A percentile compares a stretch with the other conserved stretches of the same genome.
These are phyloP conservation scores for Colletotrichum orchidophilum DNA, from an alignment of 2,329 filamentous ascomycete genomes.

Conservation along the genomic window DNA sequence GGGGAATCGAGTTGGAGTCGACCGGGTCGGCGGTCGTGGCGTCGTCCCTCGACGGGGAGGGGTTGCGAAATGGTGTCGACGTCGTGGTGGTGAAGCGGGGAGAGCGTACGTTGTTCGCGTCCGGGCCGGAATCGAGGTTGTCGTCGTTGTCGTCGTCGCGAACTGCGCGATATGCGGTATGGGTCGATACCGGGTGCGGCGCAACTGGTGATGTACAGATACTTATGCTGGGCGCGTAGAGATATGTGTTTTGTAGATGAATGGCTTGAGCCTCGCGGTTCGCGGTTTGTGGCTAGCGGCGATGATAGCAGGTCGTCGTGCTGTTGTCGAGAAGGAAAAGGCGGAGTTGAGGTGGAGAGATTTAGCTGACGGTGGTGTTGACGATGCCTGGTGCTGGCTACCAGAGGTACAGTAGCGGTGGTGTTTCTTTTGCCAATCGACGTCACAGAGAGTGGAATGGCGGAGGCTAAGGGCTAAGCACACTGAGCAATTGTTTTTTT, in stretches of 20 bases:
- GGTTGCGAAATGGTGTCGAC: constrained; percentile 4
- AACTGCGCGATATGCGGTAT: not conserved
- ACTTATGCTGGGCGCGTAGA: not conserved
- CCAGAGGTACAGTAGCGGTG: not conserved
- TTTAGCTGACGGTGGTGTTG: not conserved
- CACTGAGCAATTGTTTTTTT: constrained; percentile 11
- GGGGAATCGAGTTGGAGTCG: constrained; percentile 2
- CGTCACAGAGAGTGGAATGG: constrained; percentile 22
- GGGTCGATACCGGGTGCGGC: not conserved
- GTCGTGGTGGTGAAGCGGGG: constrained; percentile 1
- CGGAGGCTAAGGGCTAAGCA: constrained; percentile 6
- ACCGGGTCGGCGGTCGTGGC: not conserved
- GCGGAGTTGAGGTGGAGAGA: not conserved
- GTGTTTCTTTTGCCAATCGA: constrained; percentile 24
- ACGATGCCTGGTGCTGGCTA: not conserved
- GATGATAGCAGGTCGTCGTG: not conserved
- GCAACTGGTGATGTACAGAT: constrained; percentile 1
- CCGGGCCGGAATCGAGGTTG: not conserved
- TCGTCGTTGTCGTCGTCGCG: not conserved
- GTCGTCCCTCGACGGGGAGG: constrained; percentile 6
- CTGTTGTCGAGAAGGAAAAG: not conserved
- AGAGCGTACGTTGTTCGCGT: not conserved
- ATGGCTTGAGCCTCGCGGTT: not conserved
- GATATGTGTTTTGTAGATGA: not conserved
- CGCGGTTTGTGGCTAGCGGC: not conserved